Conservation (phyloP, 306 rosid genomes). For the Fragaria nilgerrensis region DNA sequence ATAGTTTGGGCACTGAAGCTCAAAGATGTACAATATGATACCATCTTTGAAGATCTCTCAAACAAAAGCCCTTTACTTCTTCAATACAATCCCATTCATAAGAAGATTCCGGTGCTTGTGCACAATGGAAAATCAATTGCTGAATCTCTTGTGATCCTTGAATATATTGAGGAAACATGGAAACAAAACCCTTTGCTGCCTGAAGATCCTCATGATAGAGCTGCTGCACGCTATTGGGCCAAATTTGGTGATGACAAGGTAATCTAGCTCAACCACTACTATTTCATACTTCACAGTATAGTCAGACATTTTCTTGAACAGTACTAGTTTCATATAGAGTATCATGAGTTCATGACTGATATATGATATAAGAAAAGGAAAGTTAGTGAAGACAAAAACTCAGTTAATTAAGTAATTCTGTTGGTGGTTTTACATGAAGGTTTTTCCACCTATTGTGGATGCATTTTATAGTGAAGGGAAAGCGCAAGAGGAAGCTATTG, state of each 20-base stretch:
- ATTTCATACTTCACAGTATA: not conserved
- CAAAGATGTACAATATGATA: conserved; percentile 31
- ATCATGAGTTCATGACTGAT: not conserved
- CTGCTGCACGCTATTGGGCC: conserved; percentile 39
- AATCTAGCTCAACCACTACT: not conserved
- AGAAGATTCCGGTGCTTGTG: conserved; percentile 34
- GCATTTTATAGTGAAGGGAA: conserved; percentile 14
- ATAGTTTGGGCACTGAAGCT: conserved; percentile 38
- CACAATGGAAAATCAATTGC: conserved; percentile 32
- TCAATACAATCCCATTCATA: conserved; percentile 27
- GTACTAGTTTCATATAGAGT: not conserved
- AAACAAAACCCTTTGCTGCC: conserved; percentile 33
- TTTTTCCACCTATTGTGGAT: not conserved
- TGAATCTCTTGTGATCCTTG: conserved; percentile 33
- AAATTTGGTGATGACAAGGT: conserved; percentile 30
- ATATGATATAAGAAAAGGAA: not conserved
- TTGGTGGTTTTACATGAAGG: conserved; percentile 15
- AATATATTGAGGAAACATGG: conserved; percentile 39
- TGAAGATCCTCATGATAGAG: conserved; percentile 18
- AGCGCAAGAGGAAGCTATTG: conserved; percentile 30
- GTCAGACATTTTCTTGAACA: not conserved
- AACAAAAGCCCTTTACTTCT: conserved; percentile 40
- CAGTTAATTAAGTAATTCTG: not conserved
- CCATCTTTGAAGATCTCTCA: conserved; percentile 35
- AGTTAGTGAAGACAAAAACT: not conserved